Percentiles rank a stretch among this genome's conserved stretches.
These are phyloP conservation scores for Phialophora macrospora DNA, from an alignment of 2,329 filamentous ascomycete species.

Conservation along the genomic window DNA sequence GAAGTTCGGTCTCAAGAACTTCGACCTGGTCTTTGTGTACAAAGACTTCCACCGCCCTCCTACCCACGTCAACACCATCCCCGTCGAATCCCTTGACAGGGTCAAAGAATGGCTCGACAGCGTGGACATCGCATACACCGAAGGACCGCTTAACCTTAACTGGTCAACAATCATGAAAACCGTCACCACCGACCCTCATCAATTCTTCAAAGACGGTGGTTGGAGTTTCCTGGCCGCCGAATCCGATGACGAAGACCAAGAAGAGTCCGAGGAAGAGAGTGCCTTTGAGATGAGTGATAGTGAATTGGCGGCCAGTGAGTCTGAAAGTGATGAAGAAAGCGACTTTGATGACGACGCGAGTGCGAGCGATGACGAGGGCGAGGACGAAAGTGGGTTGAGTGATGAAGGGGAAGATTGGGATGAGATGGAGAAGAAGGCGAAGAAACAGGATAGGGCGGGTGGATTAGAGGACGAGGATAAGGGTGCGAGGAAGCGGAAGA, in stretches of 20 bases:
- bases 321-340: conserved; percentile 81
- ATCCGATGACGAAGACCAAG: conserved; percentile 79
- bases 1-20: conserved; percentile 97
- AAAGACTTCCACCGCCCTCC: conserved; percentile 93
- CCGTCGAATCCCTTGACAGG: conserved; percentile 88
- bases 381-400: conserved; percentile 41
- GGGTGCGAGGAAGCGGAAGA: conserved; percentile 53
- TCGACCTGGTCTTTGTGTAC: conserved; percentile 97
- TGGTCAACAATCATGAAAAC: conserved; percentile 99
- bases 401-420: conserved; percentile 45
- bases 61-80: conserved; percentile 96
- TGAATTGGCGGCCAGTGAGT: conserved; percentile 71
- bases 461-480: conserved; percentile 48
- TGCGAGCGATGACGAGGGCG: conserved; percentile 63
- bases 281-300: conserved; percentile 90
- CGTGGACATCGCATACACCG: conserved; percentile 90
- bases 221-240: conserved; percentile 92
- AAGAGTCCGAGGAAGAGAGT: conserved; percentile 82
- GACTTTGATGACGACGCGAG: conserved; percentile 93
- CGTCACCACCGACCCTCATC: conserved; percentile 87
- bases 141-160: conserved; percentile 96
- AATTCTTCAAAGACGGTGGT: conserved; percentile 92
- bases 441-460: conserved; percentile 42
- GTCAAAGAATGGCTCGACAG: conserved; percentile 98
- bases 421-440: conserved; percentile 42